These are phyloP conservation scores for Ilyonectria destructans DNA, from an alignment of 2,329 filamentous ascomycete species.

Conservation along the genomic window DNA sequence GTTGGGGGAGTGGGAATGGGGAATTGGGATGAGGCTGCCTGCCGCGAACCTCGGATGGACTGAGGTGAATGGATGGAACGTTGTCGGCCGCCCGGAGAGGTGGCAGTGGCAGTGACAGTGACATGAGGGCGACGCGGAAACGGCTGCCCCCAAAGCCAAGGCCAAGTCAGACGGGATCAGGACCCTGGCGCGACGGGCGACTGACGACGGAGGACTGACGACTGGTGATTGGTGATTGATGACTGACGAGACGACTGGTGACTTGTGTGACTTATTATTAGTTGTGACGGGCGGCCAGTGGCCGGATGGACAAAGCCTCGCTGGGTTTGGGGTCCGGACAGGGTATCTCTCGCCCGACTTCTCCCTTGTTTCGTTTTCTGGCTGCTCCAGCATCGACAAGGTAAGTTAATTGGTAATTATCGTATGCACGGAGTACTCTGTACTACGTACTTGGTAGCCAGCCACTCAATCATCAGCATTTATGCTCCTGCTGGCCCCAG, in stretches of 20 bases:
- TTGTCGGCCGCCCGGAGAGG: constrained; percentile 25
- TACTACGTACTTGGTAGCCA: background rate
- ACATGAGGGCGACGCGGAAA: constrained; percentile 20
- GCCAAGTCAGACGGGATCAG: constrained; percentile 1
- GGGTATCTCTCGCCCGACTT: constrained; percentile 14
- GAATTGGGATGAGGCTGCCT: background rate
- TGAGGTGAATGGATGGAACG: constrained; percentile 19
- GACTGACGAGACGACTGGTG: background rate
- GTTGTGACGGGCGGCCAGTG: background rate
- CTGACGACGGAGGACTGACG: background rate
- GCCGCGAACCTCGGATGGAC: constrained; percentile 25
- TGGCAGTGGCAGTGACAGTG: background rate
- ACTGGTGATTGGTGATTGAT: background rate
- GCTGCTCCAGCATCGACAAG: constrained; percentile 8
- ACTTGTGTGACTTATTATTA: background rate
- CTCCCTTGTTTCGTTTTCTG: constrained; percentile 25
- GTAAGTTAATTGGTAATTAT: background rate
- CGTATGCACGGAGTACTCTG: background rate
- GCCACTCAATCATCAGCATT: background rate
- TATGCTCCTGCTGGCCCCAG: background rate
- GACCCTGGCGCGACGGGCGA: background rate
- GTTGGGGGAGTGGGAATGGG: background rate
- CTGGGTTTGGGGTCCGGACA: constrained; percentile 10
- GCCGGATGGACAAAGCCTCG: constrained; percentile 16
- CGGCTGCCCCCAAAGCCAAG: constrained; percentile 6